A percentile compares a stretch with the other conserved stretches of the same genome.
These are phyloP conservation scores for Rhizophagus clarus DNA, from an alignment of 192 early-diverging fungal genomes.

Conservation along the genomic window DNA sequence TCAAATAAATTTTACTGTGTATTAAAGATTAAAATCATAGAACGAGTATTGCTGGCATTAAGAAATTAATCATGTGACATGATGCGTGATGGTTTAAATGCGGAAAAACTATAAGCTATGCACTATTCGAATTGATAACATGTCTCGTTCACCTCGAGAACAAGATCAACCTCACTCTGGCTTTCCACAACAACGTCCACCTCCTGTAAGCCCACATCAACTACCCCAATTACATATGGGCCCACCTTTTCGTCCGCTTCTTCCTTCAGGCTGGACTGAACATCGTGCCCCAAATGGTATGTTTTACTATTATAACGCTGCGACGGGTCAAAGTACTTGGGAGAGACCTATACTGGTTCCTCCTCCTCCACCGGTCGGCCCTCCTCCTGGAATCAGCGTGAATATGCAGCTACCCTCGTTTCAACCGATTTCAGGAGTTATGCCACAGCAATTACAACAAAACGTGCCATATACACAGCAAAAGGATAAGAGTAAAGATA, in stretches of 20 bases:
- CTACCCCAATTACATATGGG: slow-evolving; percentile 17
- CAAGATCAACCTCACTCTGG: background rate
- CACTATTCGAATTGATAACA: too few relatives aligned
- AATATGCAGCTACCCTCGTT: slow-evolving; percentile 32
- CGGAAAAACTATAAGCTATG: too few relatives aligned
- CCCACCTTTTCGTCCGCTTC: slow-evolving; percentile 15
- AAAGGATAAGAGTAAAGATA: slow-evolving; percentile 40
- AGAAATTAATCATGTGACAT: too few relatives aligned
- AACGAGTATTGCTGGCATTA: too few relatives aligned
- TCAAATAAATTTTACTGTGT: too few relatives aligned
- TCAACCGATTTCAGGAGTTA: slow-evolving; percentile 28
- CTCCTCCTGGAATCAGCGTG: slow-evolving; percentile 36
- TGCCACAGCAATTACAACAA: slow-evolving; percentile 19
- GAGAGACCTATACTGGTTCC: slow-evolving; percentile 44
- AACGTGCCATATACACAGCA: slow-evolving; percentile 15
- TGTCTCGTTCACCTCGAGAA: background rate
- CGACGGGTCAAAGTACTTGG: slow-evolving; percentile 75
- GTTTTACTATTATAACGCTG: slow-evolving; percentile 75
- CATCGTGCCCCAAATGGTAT: slow-evolving; percentile 62
- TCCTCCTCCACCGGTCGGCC: slow-evolving; percentile 31
- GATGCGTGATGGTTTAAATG: too few relatives aligned
- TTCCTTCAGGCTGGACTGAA: slow-evolving; percentile 66
- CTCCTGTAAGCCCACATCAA: background rate
- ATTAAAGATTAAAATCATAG: too few relatives aligned
- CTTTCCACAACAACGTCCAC: background rate